phyloP scores from a whole-genome alignment of 306 rosid species.

The Mimosa bimucronata region DNA sequence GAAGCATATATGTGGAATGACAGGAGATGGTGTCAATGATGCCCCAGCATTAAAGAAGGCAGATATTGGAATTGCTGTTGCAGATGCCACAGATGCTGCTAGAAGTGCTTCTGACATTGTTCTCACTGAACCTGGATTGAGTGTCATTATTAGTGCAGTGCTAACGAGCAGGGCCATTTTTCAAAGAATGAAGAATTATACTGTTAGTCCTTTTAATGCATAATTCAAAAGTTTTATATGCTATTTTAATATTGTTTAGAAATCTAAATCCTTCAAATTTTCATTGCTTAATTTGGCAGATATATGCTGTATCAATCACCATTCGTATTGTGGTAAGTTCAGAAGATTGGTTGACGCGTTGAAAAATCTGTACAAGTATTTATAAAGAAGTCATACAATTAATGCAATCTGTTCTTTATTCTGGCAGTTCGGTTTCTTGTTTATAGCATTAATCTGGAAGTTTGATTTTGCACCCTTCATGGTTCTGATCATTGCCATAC shows the following conservation, averaged over 20 bases:
- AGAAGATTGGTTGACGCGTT: neutral
- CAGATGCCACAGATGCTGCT: constrained; percentile 99
- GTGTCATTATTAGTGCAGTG: constrained; percentile 97
- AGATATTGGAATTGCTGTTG: constrained; percentile 98
- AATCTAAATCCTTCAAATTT: constrained; percentile 30
- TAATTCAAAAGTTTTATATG: constrained; percentile 22
- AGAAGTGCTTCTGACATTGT: constrained; percentile 96
- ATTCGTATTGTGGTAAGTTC: constrained; percentile 96
- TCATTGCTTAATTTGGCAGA: constrained; percentile 56
- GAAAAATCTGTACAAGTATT: neutral
- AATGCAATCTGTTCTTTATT: constrained; percentile 32
- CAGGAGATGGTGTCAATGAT: constrained; percentile 99
- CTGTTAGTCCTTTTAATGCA: constrained; percentile 59
- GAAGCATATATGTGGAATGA: constrained; percentile 99
- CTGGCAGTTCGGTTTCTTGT: constrained; percentile 92
- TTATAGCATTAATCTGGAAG: constrained; percentile 94
- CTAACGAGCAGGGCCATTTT: constrained; percentile 98
- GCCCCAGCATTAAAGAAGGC: constrained; percentile 98
- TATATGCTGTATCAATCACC: constrained; percentile 98
- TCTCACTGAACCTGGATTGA: constrained; percentile 97
- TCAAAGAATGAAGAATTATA: constrained; percentile 98
- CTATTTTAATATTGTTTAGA: constrained; percentile 11
- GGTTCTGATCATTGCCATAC: constrained; percentile 94
- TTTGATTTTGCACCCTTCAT: constrained; percentile 98
- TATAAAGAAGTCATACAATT: constrained; percentile 12